Base-by-base conservation (phyloP, 768 basidiomycete genomes). In the Calocera cornea region DNA sequence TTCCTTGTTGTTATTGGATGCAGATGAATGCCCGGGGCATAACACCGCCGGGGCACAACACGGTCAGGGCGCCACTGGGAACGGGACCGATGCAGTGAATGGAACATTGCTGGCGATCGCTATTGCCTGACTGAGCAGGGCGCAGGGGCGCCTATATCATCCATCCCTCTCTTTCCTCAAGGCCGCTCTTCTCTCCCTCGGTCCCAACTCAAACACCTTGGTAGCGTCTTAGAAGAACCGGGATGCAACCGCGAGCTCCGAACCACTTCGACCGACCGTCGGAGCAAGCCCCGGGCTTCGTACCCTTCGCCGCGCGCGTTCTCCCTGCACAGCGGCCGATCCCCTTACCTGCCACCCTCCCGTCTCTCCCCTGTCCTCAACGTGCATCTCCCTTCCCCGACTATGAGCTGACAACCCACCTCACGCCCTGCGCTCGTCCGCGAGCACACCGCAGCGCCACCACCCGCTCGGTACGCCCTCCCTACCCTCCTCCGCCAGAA, bases 361-460 rank as follows among this genome's bases (percentile, higher is more conserved):
- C 16, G 19, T 64, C 34, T 27, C 60, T 29, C 63, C 54, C 19
- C 49, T 41, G n/a, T 34, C 54, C 34, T 24, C 34, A 41, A 24
- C 49, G 66, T 5, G 8, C 16, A 2, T 60, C 29, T 16, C 66
- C 66, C 8, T 36, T 67, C 33, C n/a, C 49, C 2, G 66, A 34
- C 41, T 67, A 34, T 36, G 54, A 10, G 49, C 69, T 71, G 1
- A 67, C 72, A 5, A 70, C 72, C 5, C 73, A 75, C 64, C 65
- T 73, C 24, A 67, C 68, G 34, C 71, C 73, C 1, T 69, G 71
- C 24, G 74, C 74, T 1, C 71, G 64, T 19, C 73, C 73, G 1
- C 71, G 71, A 22, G 60, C 67, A 7, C 41, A 31, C n/a, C 2
- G 33, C 2, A 36, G 34, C 47, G 33, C 29, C 1, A 60, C 47